Percentiles rank a stretch among this genome's conserved stretches.
These are phyloP conservation scores for Xerocomus amazonicus DNA, from an alignment of 1,284 basidiomycete species.

Conservation along the genomic window DNA sequence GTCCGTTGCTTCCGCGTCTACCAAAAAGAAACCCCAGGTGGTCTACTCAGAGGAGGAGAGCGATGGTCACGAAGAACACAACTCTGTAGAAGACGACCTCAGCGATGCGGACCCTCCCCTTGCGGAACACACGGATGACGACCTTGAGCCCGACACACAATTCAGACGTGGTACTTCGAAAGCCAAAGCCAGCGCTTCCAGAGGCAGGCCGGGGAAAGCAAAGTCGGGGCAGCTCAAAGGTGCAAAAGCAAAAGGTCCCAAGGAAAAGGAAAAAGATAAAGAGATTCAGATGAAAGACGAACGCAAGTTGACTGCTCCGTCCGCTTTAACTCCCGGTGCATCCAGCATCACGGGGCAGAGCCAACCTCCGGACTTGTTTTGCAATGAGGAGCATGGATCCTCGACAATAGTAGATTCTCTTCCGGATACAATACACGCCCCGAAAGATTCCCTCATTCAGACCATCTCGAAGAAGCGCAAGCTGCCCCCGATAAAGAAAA, in stretches of 20 bases:
- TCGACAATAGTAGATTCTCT: slow-evolving; percentile 21
- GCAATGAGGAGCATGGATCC: slow-evolving; percentile 23
- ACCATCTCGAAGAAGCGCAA: slow-evolving; percentile 55
- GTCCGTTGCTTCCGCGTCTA: neutral
- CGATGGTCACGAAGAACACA: slow-evolving; percentile 23
- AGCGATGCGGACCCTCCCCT: slow-evolving; percentile 14
- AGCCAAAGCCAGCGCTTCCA: slow-evolving; percentile 24
- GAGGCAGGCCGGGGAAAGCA: slow-evolving; percentile 19
- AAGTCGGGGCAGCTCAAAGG: slow-evolving; percentile 17
- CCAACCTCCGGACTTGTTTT: slow-evolving; percentile 27
- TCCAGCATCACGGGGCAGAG: slow-evolving; percentile 30
- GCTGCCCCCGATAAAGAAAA: slow-evolving; percentile 72
- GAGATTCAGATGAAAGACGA: slow-evolving; percentile 41
- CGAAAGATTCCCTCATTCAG: slow-evolving; percentile 17
- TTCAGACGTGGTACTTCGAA: slow-evolving; percentile 28
- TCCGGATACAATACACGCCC: slow-evolving; percentile 31
- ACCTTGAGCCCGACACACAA: slow-evolving; percentile 32
- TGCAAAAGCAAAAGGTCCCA: slow-evolving; percentile 19
- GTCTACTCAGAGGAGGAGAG: slow-evolving; percentile 29
- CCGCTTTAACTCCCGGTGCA: slow-evolving; percentile 18
- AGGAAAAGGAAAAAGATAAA: slow-evolving; percentile 32
- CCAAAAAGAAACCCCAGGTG: slow-evolving; percentile 19
- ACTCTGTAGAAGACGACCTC: slow-evolving; percentile 19
- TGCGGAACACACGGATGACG: slow-evolving; percentile 33
- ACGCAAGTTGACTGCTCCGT: slow-evolving; percentile 28